Evolutionary conservation across 2,329 filamentous ascomycete species (phyloP).

Genomic region (Penicillium brevicompactum): DNA sequence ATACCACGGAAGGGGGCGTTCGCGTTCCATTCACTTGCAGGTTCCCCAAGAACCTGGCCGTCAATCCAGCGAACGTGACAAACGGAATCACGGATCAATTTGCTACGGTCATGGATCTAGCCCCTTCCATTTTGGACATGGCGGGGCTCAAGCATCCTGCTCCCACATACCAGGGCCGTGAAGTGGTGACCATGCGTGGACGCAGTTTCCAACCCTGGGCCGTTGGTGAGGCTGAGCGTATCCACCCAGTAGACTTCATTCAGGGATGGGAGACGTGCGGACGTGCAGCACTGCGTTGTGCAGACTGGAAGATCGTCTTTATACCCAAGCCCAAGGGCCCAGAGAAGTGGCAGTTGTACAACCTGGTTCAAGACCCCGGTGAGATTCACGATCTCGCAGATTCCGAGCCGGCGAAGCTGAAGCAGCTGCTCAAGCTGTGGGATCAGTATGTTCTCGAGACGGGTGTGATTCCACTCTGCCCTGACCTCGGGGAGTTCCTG

Average conservation of each 20-base stretch:
- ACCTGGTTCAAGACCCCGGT: slow-evolving; percentile 55
- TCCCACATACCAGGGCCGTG: slow-evolving; percentile 53
- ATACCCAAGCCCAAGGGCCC: slow-evolving; percentile 59
- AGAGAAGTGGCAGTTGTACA: slow-evolving; percentile 61
- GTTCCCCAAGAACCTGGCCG: slow-evolving; percentile 35
- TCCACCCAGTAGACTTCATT: slow-evolving; percentile 56
- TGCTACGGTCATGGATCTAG: slow-evolving; percentile 56
- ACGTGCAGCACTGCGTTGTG: slow-evolving; percentile 56
- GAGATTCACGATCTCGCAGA: slow-evolving; percentile 52
- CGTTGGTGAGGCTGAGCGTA: slow-evolving; percentile 34
- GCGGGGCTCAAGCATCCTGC: slow-evolving; percentile 54
- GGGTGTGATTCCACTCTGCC: slow-evolving; percentile 61
- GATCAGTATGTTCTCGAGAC: slow-evolving; percentile 62
- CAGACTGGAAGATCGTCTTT: slow-evolving; percentile 61
- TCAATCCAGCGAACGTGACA: slow-evolving; percentile 21
- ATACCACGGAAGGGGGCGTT: slow-evolving; percentile 54
- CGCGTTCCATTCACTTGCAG: slow-evolving; percentile 56
- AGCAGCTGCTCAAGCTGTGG: slow-evolving; percentile 57
- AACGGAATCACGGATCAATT: slow-evolving; percentile 53
- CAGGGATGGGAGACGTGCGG: slow-evolving; percentile 61
- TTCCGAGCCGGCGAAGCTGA: slow-evolving; percentile 46
- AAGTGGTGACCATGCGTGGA: slow-evolving; percentile 56
- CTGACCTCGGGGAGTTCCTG: slow-evolving; percentile 60
- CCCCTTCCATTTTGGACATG: slow-evolving; percentile 49
- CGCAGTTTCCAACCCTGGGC: slow-evolving; percentile 50